Evolutionary conservation across 2,329 filamentous ascomycete genomes (phyloP), one percentile per base, ranked within the genome.

Genomic region (Phialophora tarda): DNA sequence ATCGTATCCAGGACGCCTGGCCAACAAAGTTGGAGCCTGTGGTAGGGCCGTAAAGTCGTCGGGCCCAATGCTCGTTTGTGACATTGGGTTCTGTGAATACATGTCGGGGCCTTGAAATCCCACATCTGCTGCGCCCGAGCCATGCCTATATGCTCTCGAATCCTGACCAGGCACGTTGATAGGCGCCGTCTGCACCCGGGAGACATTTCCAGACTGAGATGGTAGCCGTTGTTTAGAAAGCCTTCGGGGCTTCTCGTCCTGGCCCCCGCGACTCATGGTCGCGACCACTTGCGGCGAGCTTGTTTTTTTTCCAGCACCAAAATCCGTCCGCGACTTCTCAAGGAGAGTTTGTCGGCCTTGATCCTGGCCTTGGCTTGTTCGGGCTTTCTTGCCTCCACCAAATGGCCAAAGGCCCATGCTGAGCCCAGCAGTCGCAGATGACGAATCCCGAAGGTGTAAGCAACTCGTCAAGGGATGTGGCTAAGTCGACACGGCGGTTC

Each of bases 1-100:
- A 59, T 88, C 86, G 70, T 85, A 83, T 64, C 83, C 83, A 69
- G 83, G 83, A 72, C 86, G 85, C 76, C 89, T 91, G 72, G 82
- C 84, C 68, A 80, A 81, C 67, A 82, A 76, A 67, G 82, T 83
- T 67, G 82, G 85, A 68, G 79, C 75, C 71, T 80, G 77, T 76
- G 82, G 76, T 73, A 82, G 78, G 74, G 77, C 73, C 57, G 76
- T 77, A 63, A 75, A 76, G 24, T 82, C 76, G 66, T 78, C 75
- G 70, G 77, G 73, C 71, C 77, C 75, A 67, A 77, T 71, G 69
- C 77, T 78, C 8, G 75, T 73, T 32, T 75, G 74, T 38, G 79
- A 77, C 48, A 75, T 74, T 32, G 74, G 77, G 57, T 75, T 73
- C 7, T 76, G 74, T 17, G 69, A 64, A 51, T 73, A 73, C 17